Conservation (phyloP, 805 yeast genomes). For the Kregervanrija delftensis region DNA sequence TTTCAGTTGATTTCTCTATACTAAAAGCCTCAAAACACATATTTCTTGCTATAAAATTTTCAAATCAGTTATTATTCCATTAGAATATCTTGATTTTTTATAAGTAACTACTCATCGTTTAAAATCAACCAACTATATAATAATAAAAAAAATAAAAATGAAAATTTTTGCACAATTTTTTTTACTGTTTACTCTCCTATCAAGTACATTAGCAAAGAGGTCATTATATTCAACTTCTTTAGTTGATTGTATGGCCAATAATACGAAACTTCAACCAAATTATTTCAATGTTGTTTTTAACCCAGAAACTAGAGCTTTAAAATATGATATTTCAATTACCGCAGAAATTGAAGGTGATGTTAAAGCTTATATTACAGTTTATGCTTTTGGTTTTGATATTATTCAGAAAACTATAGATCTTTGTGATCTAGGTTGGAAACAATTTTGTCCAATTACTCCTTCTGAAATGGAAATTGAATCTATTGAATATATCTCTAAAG, state of each 20-base stretch:
- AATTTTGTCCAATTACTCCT: constrained; percentile 84
- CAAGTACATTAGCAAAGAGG: constrained; percentile 23
- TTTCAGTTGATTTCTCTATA: too few species aligned
- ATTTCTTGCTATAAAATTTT: too few species aligned
- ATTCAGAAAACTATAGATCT: constrained; percentile 52
- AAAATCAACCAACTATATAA: too few species aligned
- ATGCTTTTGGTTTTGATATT: constrained; percentile 79
- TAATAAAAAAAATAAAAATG: not conserved
- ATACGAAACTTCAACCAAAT: constrained; percentile 65
- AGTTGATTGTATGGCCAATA: constrained; percentile 77
- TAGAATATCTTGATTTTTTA: too few species aligned
- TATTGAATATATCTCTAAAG: constrained; percentile 46
- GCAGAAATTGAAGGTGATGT: constrained; percentile 64
- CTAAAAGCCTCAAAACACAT: too few species aligned
- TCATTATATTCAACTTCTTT: constrained; percentile 60
- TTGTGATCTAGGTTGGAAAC: constrained; percentile 69
- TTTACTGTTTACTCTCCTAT: constrained; percentile 2
- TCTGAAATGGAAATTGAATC: constrained; percentile 76
- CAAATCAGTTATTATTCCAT: too few species aligned
- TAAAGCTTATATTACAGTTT: constrained; percentile 63
- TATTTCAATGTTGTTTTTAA: constrained; percentile 69
- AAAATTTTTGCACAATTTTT: not conserved
- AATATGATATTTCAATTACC: constrained; percentile 61
- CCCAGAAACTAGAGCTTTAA: constrained; percentile 62
- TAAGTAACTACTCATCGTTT: too few species aligned